phyloP scores from a whole-genome alignment of 2,329 filamentous ascomycete species.

The Beauveria australis region DNA sequence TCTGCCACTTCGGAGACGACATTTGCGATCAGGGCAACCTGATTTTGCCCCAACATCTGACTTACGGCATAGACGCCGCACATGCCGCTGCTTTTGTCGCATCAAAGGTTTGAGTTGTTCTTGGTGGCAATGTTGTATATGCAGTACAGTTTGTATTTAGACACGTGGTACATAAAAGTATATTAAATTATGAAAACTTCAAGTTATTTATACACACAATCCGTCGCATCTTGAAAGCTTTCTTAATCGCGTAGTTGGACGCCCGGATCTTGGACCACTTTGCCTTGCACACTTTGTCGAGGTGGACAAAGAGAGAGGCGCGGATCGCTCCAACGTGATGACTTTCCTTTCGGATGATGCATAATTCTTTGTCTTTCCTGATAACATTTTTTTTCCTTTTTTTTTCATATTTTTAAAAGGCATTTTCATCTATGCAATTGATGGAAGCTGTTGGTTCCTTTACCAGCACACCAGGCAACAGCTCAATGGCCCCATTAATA shows the following conservation, averaged over 20 bases:
- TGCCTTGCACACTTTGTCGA: too few species aligned
- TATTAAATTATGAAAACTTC: neutral
- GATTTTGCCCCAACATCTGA: slow-evolving; percentile 20
- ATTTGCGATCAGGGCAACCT: slow-evolving; percentile 23
- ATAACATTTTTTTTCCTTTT: too few species aligned
- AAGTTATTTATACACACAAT: too few species aligned
- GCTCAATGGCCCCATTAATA: neutral
- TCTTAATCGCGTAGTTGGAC: too few species aligned
- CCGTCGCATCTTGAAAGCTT: too few species aligned
- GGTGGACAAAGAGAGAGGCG: too few species aligned
- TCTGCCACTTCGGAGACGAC: slow-evolving; percentile 22
- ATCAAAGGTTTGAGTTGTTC: slow-evolving; percentile 6
- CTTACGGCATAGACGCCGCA: slow-evolving; percentile 19
- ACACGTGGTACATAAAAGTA: neutral
- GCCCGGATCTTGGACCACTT: too few species aligned
- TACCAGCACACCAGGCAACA: neutral
- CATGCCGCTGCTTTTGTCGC: slow-evolving; percentile 18
- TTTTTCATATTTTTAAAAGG: too few species aligned
- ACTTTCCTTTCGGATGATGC: too few species aligned
- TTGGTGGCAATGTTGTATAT: neutral
- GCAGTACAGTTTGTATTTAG: neutral
- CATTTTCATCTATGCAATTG: too few species aligned
- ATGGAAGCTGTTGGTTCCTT: neutral
- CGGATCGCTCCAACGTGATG: too few species aligned
- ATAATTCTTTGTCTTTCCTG: too few species aligned